Conservation (phyloP, 768 basidiomycete genomes). For the Leccinum broughii region DNA sequence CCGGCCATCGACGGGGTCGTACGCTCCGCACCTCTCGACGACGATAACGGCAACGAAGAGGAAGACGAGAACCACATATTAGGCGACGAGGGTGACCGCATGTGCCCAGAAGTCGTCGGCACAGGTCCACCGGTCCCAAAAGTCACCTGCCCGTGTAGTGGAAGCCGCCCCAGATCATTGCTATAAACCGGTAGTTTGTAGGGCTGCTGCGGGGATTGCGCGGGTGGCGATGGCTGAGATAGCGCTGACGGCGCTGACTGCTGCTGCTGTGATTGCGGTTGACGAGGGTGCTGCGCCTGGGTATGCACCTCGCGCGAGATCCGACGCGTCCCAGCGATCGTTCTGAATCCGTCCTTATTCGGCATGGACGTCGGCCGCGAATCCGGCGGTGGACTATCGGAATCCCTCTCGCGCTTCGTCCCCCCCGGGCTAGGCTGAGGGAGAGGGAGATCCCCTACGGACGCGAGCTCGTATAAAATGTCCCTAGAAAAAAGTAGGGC, state of each 20-base stretch:
- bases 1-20: neutral
- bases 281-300: slow-evolving; percentile 12
- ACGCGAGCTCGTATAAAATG: slow-evolving; percentile 70
- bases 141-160: slow-evolving; percentile 37
- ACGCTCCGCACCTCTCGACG: neutral
- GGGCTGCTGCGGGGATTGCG: slow-evolving; percentile 10
- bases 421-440: slow-evolving; percentile 53
- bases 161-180: slow-evolving; percentile 57
- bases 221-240: neutral
- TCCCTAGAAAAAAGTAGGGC: slow-evolving; percentile 46
- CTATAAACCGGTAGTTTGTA: slow-evolving; percentile 54
- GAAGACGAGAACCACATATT: slow-evolving; percentile 25
- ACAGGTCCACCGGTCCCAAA: slow-evolving; percentile 11
- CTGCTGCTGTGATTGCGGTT: slow-evolving; percentile 3
- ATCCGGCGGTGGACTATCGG: slow-evolving; percentile 44
- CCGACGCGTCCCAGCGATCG: slow-evolving; percentile 38
- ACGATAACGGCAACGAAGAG: neutral
- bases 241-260: neutral
- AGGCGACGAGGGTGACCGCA: slow-evolving; percentile 3
- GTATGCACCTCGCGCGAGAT: slow-evolving; percentile 27
- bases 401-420: slow-evolving; percentile 65
- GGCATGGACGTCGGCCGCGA: slow-evolving; percentile 2
- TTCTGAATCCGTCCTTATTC: slow-evolving; percentile 22
- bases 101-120: slow-evolving; percentile 2
- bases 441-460: slow-evolving; percentile 68